Conservation (phyloP, 2,329 filamentous ascomycete species). For the Aspergillus fumigatiaffinis region DNA sequence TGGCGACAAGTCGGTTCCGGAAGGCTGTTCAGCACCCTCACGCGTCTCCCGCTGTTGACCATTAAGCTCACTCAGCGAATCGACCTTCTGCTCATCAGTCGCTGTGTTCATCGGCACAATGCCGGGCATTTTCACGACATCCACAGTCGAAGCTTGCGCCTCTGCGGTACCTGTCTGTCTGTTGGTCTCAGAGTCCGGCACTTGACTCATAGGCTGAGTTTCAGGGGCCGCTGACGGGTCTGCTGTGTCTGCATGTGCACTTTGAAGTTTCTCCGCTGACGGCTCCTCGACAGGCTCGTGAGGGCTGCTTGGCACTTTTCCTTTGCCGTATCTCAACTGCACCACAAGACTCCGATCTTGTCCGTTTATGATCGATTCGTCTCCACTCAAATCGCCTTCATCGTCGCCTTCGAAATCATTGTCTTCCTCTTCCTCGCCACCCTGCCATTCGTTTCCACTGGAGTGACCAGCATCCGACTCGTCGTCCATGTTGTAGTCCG, state of each 20-base stretch:
- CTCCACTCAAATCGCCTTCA: constrained; percentile 40
- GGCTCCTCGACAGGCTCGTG: constrained; percentile 16
- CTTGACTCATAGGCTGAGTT: constrained; percentile 1
- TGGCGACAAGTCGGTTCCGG: neutral
- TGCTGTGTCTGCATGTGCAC: constrained; percentile 9
- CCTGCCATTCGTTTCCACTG: constrained; percentile 65
- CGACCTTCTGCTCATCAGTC: neutral
- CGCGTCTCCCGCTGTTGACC: neutral
- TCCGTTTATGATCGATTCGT: constrained; percentile 44
- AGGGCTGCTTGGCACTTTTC: constrained; percentile 17
- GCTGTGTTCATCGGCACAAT: neutral
- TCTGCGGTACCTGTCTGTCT: neutral
- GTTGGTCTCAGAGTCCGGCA: constrained; percentile 3
- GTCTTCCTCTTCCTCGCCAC: constrained; percentile 70
- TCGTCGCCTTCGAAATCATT: constrained; percentile 58
- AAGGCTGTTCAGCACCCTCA: neutral
- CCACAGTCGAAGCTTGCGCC: neutral
- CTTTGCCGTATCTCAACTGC: constrained; percentile 55
- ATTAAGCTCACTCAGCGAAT: neutral
- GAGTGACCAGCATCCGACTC: constrained; percentile 60
- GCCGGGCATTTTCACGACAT: neutral
- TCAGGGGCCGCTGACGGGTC: constrained; percentile 4
- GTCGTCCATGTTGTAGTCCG: constrained; percentile 59
- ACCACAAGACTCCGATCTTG: constrained; percentile 67
- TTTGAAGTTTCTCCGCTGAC: constrained; percentile 4